Base-by-base conservation (phyloP, 2,329 filamentous ascomycete species). In the Kalmusia sp. region DNA sequence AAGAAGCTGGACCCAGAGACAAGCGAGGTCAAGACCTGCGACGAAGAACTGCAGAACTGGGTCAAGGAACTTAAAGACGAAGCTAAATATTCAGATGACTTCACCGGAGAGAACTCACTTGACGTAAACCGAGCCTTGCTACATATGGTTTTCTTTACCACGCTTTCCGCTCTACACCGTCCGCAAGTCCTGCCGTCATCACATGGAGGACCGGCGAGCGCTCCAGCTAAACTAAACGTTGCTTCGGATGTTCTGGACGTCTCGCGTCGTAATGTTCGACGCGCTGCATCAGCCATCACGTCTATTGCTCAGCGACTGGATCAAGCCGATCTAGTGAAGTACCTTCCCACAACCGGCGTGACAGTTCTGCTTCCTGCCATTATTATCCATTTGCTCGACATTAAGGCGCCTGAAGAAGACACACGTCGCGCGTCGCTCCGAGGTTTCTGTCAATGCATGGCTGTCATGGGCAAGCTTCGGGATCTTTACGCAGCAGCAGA, bases 401-500 rank as follows among this genome's bases (percentile, higher is more conserved):
- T 96, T 82, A 96, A 96, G 72, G 91, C 91, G 28, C 88, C 87
- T 4, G 86, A 90, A 49, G 84, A 86, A 14, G 84, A 87, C 49
- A 87, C 89, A 3, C 86, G 91, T 15, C 84, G 90, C 54, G 82
- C 85, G 35, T 92, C 91, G 40, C 83, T 92, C 21, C 85, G 88
- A 52, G 91, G 92, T 17, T 96, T 96, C 78, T 89, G 89, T 63
- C 89, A 92, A 71, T 97, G 93, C 77, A 96, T 97, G 91, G 85
- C 88, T 40, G 92, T 96, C 54, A 90, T 97, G 81, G 88, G 92
- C 71, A 89, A 88, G 58, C 82, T 98, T 15, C 87, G 92, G 31
- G 92, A 96, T 68, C 91, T 92, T 25, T 97, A 98, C 68, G 88
- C 92, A 0, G 92, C 93, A 0, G 93, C 93, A n/a, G 93, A 97